Evolutionary conservation across 2,329 filamentous ascomycete species (phyloP).

Genomic region (Epichloe sp.): DNA sequence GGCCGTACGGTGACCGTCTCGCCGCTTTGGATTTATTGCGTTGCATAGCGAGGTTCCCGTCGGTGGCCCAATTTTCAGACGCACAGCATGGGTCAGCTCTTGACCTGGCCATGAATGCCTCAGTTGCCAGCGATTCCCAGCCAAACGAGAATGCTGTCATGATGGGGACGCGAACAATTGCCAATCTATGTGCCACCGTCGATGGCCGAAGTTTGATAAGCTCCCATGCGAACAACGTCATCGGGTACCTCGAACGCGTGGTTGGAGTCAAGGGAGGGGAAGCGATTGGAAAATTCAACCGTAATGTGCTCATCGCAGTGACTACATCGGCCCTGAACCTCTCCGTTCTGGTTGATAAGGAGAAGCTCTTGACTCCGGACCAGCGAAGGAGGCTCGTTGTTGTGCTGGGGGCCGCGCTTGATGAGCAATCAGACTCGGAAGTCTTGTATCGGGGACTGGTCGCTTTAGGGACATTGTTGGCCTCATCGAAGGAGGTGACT

Average conservation of each 20-base stretch:
- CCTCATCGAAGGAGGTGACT: slow-evolving; percentile 32
- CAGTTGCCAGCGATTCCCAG: slow-evolving; percentile 35
- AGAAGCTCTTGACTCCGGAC: slow-evolving; percentile 24
- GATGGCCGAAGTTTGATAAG: slow-evolving; percentile 55
- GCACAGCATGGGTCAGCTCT: slow-evolving; percentile 46
- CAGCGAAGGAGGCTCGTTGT: slow-evolving; percentile 36
- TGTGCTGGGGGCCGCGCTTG: slow-evolving; percentile 49
- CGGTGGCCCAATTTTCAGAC: slow-evolving; percentile 48
- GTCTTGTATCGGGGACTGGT: slow-evolving; percentile 73
- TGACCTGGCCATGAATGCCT: slow-evolving; percentile 30
- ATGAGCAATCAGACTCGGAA: slow-evolving; percentile 61
- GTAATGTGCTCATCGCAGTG: slow-evolving; percentile 70
- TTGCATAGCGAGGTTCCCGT: slow-evolving; percentile 58
- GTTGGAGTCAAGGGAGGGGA: slow-evolving; percentile 35
- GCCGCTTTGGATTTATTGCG: slow-evolving; percentile 79
- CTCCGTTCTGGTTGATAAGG: slow-evolving; percentile 51
- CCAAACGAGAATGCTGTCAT: slow-evolving; percentile 71
- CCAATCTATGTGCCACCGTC: slow-evolving; percentile 69
- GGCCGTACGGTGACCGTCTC: slow-evolving; percentile 70
- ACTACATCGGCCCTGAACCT: slow-evolving; percentile 79
- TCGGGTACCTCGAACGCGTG: slow-evolving; percentile 50
- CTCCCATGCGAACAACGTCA: slow-evolving; percentile 43
- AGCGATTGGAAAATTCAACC: slow-evolving; percentile 45
- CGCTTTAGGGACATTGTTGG: slow-evolving; percentile 63
- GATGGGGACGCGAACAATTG: slow-evolving; percentile 69